Percentiles rank a stretch among this genome's conserved stretches.
These are phyloP conservation scores for Reticulascus tulasneorum DNA, from an alignment of 2,329 filamentous ascomycete genomes.

Conservation along the genomic window DNA sequence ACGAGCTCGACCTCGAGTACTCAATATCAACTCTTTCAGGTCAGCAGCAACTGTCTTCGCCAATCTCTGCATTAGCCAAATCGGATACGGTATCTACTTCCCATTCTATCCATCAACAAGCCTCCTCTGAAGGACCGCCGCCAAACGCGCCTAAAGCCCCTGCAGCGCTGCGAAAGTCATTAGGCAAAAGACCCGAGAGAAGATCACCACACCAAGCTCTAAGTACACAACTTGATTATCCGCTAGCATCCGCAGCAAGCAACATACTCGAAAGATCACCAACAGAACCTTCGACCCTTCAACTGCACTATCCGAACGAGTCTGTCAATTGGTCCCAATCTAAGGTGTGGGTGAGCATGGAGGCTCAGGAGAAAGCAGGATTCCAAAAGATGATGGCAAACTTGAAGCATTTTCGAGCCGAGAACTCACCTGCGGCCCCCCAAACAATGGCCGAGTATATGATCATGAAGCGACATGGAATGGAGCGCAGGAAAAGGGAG, in stretches of 20 bases:
- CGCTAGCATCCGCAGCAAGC: no score
- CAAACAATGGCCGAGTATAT: slow-evolving; percentile 27
- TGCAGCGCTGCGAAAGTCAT: background rate
- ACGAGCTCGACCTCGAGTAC: no score
- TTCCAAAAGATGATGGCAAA: slow-evolving; percentile 32
- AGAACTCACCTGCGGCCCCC: slow-evolving; percentile 33
- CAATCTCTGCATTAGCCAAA: no score
- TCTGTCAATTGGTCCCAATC: slow-evolving; percentile 32
- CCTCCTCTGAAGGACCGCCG: no score
- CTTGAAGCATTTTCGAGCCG: slow-evolving; percentile 29
- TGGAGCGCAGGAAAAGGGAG: slow-evolving; percentile 12
- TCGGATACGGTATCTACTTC: no score
- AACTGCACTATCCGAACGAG: slow-evolving; percentile 7
- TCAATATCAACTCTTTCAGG: no score
- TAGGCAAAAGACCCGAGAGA: background rate
- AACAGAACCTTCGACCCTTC: background rate
- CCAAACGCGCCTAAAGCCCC: slow-evolving; percentile 2
- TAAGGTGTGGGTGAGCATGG: slow-evolving; percentile 33
- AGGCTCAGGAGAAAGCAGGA: slow-evolving; percentile 25
- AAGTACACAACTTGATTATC: background rate
- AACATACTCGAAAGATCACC: background rate
- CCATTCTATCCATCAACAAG: no score
- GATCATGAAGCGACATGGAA: slow-evolving; percentile 10
- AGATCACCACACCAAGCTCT: background rate
- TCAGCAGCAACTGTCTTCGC: no score